Conservation (phyloP, 2,329 filamentous ascomycete species). For the Epichloe gansuensis region DNA sequence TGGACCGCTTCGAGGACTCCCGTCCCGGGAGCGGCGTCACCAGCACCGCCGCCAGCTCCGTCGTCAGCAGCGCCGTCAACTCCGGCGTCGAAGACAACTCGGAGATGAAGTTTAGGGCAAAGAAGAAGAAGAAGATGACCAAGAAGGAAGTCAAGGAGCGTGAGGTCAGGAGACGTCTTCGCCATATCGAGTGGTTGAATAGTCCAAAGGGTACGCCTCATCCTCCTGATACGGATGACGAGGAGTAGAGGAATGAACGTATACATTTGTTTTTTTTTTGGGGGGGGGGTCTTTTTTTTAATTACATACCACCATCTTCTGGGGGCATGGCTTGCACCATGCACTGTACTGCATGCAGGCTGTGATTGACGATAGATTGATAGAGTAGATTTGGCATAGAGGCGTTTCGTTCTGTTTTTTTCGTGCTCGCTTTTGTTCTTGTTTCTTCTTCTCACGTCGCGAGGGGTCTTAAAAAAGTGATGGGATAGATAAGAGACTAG, state of each 20-base stretch:
- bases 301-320: no score
- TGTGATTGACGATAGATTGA: background rate
- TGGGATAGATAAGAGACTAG: background rate
- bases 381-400: slow-evolving; percentile 1
- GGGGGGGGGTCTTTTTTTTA: background rate
- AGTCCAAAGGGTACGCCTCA: slow-evolving; percentile 74
- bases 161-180: slow-evolving; percentile 71
- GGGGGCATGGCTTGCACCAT: no score
- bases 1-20: slow-evolving; percentile 80
- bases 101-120: slow-evolving; percentile 75
- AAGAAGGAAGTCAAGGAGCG: slow-evolving; percentile 92
- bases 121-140: slow-evolving; percentile 98
- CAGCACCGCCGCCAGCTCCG: slow-evolving; percentile 44
- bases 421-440: background rate
- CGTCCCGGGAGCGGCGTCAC: slow-evolving; percentile 45
- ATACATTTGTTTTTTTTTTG: background rate
- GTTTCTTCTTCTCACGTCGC: background rate
- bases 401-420: background rate
- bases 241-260: slow-evolving; percentile 25
- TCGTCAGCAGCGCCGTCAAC: slow-evolving; percentile 44
- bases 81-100: slow-evolving; percentile 58
- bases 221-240: slow-evolving; percentile 66
- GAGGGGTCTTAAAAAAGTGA: background rate
- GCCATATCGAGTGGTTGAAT: slow-evolving; percentile 78
- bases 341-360: background rate